Percentiles rank a stretch among this genome's conserved stretches.
phyloP scores from a whole-genome alignment of 1,284 basidiomycete species.

The Paramarasmius palmivorus region DNA sequence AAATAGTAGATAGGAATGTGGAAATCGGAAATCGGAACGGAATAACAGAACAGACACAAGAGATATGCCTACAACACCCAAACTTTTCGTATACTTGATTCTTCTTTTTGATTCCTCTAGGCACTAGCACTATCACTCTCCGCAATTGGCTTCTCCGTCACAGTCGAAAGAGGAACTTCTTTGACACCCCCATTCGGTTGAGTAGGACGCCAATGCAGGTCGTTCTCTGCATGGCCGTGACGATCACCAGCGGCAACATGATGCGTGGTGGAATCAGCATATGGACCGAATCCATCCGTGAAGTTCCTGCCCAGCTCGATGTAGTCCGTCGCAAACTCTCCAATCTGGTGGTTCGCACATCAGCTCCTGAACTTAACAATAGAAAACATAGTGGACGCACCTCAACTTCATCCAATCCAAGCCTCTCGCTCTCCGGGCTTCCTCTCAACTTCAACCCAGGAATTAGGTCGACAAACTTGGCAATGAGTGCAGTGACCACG shows the following conservation, averaged over 20 bases:
- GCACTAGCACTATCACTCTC: too few relatives aligned
- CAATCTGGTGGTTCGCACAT: constrained; percentile 47
- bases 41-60: too few relatives aligned
- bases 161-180: background rate
- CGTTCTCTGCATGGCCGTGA: constrained; percentile 41
- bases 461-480: constrained; percentile 72
- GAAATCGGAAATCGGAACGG: too few relatives aligned
- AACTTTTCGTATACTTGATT: too few relatives aligned
- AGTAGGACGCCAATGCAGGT: constrained; percentile 17
- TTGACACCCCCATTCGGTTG: background rate
- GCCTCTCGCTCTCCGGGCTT: constrained; percentile 74
- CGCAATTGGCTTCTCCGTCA: background rate
- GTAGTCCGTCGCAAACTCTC: constrained; percentile 77
- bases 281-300: constrained; percentile 51
- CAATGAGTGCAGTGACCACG: constrained; percentile 66
- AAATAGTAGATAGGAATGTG: too few relatives aligned
- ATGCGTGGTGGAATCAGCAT: constrained; percentile 8
- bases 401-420: constrained; percentile 89
- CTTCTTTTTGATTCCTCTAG: too few relatives aligned
- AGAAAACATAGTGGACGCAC: constrained; percentile 38
- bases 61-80: too few relatives aligned
- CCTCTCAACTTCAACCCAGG: constrained; percentile 78
- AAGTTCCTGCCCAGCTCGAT: constrained; percentile 76
- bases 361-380: background rate
- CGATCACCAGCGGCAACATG: constrained; percentile 47